phyloP scores from a whole-genome alignment of 805 yeast species.

The Pichia ethanolica region DNA sequence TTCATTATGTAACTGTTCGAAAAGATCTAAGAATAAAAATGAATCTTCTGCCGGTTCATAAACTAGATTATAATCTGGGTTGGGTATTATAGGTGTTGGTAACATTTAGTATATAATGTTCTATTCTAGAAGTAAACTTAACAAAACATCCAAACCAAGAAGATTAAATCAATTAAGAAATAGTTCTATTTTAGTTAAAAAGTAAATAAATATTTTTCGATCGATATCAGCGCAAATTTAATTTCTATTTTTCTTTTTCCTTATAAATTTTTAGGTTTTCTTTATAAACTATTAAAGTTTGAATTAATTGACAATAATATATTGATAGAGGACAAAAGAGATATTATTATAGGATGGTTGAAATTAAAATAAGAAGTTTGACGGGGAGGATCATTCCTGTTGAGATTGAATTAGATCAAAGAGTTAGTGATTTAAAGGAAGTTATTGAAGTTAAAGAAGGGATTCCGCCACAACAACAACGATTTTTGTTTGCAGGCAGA shows the following conservation, averaged over 20 bases:
- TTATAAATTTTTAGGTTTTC: no score
- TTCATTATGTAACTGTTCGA: conserved; percentile 48
- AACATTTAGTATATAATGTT: conserved; percentile 40
- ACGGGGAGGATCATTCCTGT: conserved; percentile 77
- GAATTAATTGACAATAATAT: no score
- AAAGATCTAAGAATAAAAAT: conserved; percentile 69
- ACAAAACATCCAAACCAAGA: no score
- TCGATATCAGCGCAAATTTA: no score
- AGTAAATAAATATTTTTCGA: no score
- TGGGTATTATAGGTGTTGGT: conserved; percentile 61
- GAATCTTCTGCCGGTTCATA: conserved; percentile 96
- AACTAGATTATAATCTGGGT: conserved; percentile 59
- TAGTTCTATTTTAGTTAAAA: no score
- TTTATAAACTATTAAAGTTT: no score
- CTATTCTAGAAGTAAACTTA: no score
- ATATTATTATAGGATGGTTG: conserved; percentile 13
- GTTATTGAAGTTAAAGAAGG: conserved; percentile 94
- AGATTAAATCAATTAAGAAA: no score
- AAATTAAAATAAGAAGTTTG: conserved; percentile 31
- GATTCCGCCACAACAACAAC: conserved; percentile 92
- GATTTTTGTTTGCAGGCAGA: conserved; percentile 82
- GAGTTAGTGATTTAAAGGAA: conserved; percentile 69
- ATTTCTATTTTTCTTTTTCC: no score
- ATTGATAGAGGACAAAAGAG: no score
- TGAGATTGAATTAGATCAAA: conserved; percentile 64